phyloP scores from a whole-genome alignment of 2,329 filamentous ascomycete species.

The Bipolaris zeicola region DNA sequence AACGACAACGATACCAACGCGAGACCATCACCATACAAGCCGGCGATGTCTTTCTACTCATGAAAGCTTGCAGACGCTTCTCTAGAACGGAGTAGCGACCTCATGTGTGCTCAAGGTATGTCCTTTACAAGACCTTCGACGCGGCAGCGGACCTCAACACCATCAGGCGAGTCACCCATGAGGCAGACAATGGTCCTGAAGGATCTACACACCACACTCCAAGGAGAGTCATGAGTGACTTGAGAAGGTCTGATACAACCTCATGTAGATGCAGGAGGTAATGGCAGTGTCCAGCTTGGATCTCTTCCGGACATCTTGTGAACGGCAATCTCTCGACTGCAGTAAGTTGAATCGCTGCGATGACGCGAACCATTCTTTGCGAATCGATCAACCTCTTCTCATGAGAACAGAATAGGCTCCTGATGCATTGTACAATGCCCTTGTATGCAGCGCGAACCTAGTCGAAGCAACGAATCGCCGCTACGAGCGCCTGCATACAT shows the following conservation, averaged over 20 bases:
- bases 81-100: background rate
- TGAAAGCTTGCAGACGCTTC: background rate
- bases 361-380: background rate
- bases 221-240: background rate
- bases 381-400: background rate
- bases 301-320: background rate
- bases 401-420: background rate
- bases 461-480: background rate
- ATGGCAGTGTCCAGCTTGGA: background rate
- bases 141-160: background rate
- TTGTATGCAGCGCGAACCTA: background rate
- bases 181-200: background rate
- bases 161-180: background rate
- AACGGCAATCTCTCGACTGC: background rate
- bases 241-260: background rate
- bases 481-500: background rate
- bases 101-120: background rate
- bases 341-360: background rate
- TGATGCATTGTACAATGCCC: background rate
- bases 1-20: slow-evolving; percentile 8
- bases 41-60: background rate
- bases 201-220: background rate
- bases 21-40: background rate
- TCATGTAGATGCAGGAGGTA: background rate
- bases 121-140: background rate